These are phyloP conservation scores for Panellus pusillus DNA, from an alignment of 768 basidiomycete species.

Conservation along the genomic window DNA sequence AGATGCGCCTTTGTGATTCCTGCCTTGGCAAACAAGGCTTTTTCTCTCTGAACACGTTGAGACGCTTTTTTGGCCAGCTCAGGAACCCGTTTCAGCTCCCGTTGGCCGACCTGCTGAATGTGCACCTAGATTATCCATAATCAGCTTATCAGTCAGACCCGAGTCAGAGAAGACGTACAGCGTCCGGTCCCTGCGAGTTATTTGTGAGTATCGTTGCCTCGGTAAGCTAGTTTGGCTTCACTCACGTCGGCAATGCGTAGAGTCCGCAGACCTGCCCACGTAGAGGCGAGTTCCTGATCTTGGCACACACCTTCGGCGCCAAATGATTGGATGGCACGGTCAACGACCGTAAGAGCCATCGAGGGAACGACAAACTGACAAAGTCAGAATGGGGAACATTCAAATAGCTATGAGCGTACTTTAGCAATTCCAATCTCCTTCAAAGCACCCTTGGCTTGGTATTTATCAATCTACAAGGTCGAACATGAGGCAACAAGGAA, in stretches of 20 bases:
- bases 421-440: slow-evolving; percentile 99
- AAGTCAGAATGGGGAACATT: background rate
- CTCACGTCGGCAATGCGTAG: slow-evolving; percentile 84
- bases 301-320: slow-evolving; percentile 97
- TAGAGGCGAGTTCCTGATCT: slow-evolving; percentile 77
- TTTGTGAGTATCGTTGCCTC: slow-evolving; percentile 6
- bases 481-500: background rate
- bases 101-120: slow-evolving; percentile 91
- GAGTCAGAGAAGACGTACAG: slow-evolving; percentile 38
- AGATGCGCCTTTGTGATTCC: slow-evolving; percentile 57
- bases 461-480: slow-evolving; percentile 75
- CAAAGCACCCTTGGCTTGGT: slow-evolving; percentile 89
- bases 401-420: slow-evolving; percentile 40
- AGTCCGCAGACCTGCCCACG: slow-evolving; percentile 82
- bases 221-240: background rate
- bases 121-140: slow-evolving; percentile 58
- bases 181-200: slow-evolving; percentile 68
- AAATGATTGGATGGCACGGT: slow-evolving; percentile 94
- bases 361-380: slow-evolving; percentile 87
- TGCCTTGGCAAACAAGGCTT: slow-evolving; percentile 56
- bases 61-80: slow-evolving; percentile 53
- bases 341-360: slow-evolving; percentile 86
- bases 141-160: background rate
- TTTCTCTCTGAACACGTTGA: slow-evolving; percentile 62
- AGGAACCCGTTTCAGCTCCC: slow-evolving; percentile 80